Evolutionary conservation across 1,139 yeast genomes (phyloP).

Genomic region (Meyerozyma athensensis): DNA sequence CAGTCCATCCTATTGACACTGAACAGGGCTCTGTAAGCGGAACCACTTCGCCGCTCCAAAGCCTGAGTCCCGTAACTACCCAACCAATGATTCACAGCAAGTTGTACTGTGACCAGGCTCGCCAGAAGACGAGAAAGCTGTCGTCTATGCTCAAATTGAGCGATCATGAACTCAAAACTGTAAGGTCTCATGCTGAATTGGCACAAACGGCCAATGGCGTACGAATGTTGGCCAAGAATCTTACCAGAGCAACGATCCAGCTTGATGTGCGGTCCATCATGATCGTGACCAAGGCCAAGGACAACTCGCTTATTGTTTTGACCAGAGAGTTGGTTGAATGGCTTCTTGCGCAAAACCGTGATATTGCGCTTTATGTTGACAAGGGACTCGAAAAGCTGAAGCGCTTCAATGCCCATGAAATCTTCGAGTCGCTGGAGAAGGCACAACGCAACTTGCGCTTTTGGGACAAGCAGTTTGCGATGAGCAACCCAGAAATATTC

Average conservation of each 20-base stretch:
- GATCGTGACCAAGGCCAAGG: slow-evolving; percentile 84
- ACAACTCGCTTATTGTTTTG: slow-evolving; percentile 59
- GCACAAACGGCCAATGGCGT: slow-evolving; percentile 89
- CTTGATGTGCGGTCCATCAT: slow-evolving; percentile 65
- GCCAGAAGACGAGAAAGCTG: slow-evolving; percentile 4
- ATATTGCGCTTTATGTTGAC: slow-evolving; percentile 67
- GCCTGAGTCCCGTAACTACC: slow-evolving; percentile 2
- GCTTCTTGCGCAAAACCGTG: slow-evolving; percentile 47
- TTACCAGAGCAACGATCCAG: slow-evolving; percentile 69
- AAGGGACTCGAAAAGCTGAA: slow-evolving; percentile 53
- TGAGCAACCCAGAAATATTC: slow-evolving; percentile 53
- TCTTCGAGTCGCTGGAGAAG: slow-evolving; percentile 37
- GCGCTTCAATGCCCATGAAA: slow-evolving; percentile 51
- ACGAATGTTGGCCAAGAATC: slow-evolving; percentile 68
- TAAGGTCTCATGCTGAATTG: slow-evolving; percentile 64
- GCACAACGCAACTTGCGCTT: slow-evolving; percentile 46
- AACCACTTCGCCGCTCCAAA: neutral
- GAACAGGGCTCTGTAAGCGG: neutral
- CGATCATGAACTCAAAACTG: slow-evolving; percentile 39
- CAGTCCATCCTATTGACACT: neutral
- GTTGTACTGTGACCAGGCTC: slow-evolving; percentile 24
- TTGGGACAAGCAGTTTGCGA: slow-evolving; percentile 64
- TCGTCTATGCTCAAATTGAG: slow-evolving; percentile 22
- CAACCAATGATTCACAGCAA: slow-evolving; percentile 34
- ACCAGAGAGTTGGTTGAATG: slow-evolving; percentile 79